Conservation (phyloP, 108 stramenopile genomes). For the Conticribra guillardii region DNA sequence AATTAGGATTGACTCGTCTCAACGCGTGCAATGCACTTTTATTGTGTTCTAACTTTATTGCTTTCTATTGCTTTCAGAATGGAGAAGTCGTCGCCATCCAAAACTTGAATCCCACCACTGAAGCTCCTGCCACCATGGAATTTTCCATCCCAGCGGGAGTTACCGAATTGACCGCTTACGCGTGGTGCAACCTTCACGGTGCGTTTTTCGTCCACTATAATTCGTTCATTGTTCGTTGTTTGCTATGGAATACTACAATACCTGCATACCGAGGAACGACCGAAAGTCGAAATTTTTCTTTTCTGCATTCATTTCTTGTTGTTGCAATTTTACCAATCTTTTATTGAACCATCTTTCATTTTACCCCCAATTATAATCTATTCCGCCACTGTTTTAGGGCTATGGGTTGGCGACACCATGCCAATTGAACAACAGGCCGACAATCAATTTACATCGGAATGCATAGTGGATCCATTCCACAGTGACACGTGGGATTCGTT, state of each 20-base stretch:
- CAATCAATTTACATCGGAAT: not conserved
- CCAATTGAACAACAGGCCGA: not conserved
- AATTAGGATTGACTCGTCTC: not conserved
- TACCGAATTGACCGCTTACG: conserved; percentile 21
- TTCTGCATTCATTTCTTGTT: too few relatives aligned
- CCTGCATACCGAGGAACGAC: too few relatives aligned
- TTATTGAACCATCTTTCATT: too few relatives aligned
- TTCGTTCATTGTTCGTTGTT: too few relatives aligned
- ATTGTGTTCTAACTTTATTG: not conserved
- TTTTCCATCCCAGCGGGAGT: conserved; percentile 22
- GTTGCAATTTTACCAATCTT: too few relatives aligned
- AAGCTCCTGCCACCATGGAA: conserved; percentile 1
- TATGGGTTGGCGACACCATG: conserved; percentile 25
- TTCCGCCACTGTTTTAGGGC: too few relatives aligned
- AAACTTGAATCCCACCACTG: conserved; percentile 11
- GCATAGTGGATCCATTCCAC: not conserved
- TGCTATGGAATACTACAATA: too few relatives aligned
- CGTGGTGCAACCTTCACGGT: conserved; percentile 29
- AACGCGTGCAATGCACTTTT: not conserved
- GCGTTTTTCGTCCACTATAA: too few relatives aligned
- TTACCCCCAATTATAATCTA: too few relatives aligned
- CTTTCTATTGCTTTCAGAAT: conserved; percentile 6
- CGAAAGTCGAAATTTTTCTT: too few relatives aligned
- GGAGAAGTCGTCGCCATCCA: conserved; percentile 14
- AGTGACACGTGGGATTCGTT: conserved; percentile 19